Percentiles rank a stretch among this genome's conserved stretches.
These are phyloP conservation scores for Tuber microsphaerosporum DNA, from an alignment of 495 filamentous ascomycete species.

Conservation along the genomic window DNA sequence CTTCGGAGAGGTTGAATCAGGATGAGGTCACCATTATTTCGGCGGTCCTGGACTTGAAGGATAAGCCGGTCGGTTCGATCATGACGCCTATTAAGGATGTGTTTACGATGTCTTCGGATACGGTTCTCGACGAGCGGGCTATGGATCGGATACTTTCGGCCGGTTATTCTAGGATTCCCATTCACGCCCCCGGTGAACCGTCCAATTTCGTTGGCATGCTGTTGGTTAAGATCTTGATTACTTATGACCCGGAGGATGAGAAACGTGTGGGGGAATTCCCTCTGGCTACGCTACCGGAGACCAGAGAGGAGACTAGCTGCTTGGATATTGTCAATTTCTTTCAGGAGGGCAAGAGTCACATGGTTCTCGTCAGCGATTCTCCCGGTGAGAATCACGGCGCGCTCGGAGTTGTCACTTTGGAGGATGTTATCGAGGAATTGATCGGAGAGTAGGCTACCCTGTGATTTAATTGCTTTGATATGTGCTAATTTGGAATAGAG, in stretches of 20 bases:
- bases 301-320: slow-evolving; percentile 87
- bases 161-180: slow-evolving; percentile 92
- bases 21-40: slow-evolving; percentile 99
- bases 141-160: slow-evolving; percentile 89
- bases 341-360: slow-evolving; percentile 97
- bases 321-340: slow-evolving; percentile 99
- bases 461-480: background rate
- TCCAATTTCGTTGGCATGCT: slow-evolving; percentile 95
- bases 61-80: slow-evolving; percentile 85
- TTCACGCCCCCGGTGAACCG: slow-evolving; percentile 74
- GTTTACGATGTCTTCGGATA: slow-evolving; percentile 88
- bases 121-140: slow-evolving; percentile 78
- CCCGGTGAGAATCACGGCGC: slow-evolving; percentile 85
- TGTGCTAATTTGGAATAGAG: slow-evolving; percentile 37
- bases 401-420: slow-evolving; percentile 85
- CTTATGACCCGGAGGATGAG: slow-evolving; percentile 91
- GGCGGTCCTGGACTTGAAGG: slow-evolving; percentile 90
- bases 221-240: slow-evolving; percentile 95
- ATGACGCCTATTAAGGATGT: slow-evolving; percentile 99
- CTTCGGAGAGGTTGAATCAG: slow-evolving; percentile 81
- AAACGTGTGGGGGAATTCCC: slow-evolving; percentile 80
- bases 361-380: slow-evolving; percentile 88
- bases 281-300: slow-evolving; percentile 89
- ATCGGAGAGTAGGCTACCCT: slow-evolving; percentile 79
- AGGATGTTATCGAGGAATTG: slow-evolving; percentile 96